Percentiles rank a stretch among this genome's conserved stretches.
These are phyloP conservation scores for Allium sativum DNA, from an alignment of 106 monocot species.

Conservation along the genomic window DNA sequence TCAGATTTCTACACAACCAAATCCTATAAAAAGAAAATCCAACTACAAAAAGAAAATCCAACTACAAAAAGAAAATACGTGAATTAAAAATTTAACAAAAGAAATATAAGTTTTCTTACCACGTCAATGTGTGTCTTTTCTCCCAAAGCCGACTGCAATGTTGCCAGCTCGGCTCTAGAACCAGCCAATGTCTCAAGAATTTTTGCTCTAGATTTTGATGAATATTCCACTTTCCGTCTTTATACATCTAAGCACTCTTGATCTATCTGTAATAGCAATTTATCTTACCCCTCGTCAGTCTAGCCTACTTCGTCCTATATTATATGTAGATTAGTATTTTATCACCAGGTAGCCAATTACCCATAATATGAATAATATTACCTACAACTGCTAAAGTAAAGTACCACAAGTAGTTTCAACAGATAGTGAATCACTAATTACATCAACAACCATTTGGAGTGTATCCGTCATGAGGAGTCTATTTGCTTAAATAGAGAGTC, in stretches of 20 bases:
- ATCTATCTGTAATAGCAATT: conserved; percentile 51
- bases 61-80: neutral
- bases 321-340: conserved; percentile 19
- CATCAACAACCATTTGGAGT: conserved; percentile 20
- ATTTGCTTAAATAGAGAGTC: no score
- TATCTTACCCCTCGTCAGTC: conserved; percentile 45
- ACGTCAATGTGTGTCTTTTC: conserved; percentile 24
- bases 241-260: conserved; percentile 24
- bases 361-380: neutral
- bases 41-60: no score
- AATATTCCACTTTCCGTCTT: conserved; percentile 48
- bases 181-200: conserved; percentile 42
- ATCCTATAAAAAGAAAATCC: neutral
- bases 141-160: conserved; percentile 37
- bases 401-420: conserved; percentile 25
- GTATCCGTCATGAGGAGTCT: no score
- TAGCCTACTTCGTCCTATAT: conserved; percentile 68
- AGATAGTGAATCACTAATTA: conserved; percentile 4
- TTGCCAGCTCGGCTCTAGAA: conserved; percentile 30
- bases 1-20: neutral
- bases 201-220: conserved; percentile 34
- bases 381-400: conserved; percentile 40
- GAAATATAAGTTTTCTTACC: conserved; percentile 20
- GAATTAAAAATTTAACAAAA: neutral
- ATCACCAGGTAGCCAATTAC: neutral